Base-by-base conservation (phyloP, 1,284 basidiomycete genomes). In the Leccinum holopus region DNA sequence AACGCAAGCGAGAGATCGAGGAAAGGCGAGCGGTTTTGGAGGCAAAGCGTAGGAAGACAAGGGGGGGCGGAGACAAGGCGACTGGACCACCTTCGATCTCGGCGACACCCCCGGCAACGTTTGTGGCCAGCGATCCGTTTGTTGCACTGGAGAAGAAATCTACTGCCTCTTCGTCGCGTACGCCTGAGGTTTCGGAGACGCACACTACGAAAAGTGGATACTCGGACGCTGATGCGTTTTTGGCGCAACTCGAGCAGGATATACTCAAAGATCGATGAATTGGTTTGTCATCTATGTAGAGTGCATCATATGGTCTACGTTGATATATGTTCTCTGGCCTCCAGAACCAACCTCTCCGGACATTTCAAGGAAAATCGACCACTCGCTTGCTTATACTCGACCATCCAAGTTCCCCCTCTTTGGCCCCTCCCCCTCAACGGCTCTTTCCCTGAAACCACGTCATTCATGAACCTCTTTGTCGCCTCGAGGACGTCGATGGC, bases 1-100 rank as follows among this genome's bases (percentile, higher is more conserved):
- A 94, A 77, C 80, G 92, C 68, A 95, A 92, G 75, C 76, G 83
- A 67, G 90, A 92, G 64, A 68, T 89, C 14, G 94, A 94, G 66
- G 91, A 94, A 71, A 78, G 95, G 67, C 82, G 87, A 61, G 85
- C 85, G 70, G 82, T 86, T 47, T 47, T 47, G 44, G 44, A 12
- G 44, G 44, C 44, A 11, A 47, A 21, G 44, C 44, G 44, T 47
- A 82, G 83, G 70, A 91, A 95, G 79, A 60, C 63, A 21, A 69
- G 55, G 57, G 65, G 55, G 57, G 65, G 64, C 7, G 54, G 16
- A 33, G 30, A 52, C 12, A 52, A 11, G 28, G 21, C 10, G n/a
- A 47, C 58, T 18, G 49, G 59, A 28, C 51, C 58, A 54, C 32
- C 63, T 16, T 55, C 61, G 37, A 57, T 14, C 41, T 66, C 58